phyloP scores from a whole-genome alignment of 495 filamentous ascomycete genomes.

The Penicillium flavigenum region DNA sequence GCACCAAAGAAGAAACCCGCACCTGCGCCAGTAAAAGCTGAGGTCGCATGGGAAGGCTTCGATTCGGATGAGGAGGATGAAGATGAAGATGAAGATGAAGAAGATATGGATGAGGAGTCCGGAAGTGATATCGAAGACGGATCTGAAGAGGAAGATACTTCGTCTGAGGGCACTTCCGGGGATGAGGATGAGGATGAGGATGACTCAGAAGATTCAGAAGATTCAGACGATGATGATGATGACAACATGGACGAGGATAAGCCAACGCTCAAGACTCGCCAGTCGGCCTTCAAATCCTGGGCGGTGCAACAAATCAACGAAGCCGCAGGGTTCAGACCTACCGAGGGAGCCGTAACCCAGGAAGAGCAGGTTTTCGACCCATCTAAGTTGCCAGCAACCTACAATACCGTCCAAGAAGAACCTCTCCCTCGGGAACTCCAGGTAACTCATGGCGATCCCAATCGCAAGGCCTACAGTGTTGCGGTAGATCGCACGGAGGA shows the following conservation, averaged over 20 bases:
- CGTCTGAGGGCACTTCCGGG: slow-evolving; percentile 23
- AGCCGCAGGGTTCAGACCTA: slow-evolving; percentile 61
- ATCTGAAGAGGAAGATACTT: slow-evolving; percentile 22
- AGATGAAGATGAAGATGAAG: slow-evolving; percentile 14
- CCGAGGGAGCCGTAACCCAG: slow-evolving; percentile 32
- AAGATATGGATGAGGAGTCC: slow-evolving; percentile 18
- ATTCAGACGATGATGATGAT: slow-evolving; percentile 24
- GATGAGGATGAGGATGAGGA: slow-evolving; percentile 30
- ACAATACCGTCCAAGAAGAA: slow-evolving; percentile 63
- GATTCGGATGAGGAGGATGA: slow-evolving; percentile 43
- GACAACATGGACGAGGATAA: slow-evolving; percentile 41
- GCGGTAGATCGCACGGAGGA: slow-evolving; percentile 65
- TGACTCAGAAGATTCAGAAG: slow-evolving; percentile 22
- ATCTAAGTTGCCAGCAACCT: slow-evolving; percentile 32
- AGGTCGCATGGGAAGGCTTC: slow-evolving; percentile 62
- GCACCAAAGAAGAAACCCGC: slow-evolving; percentile 33
- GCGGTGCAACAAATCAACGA: slow-evolving; percentile 82
- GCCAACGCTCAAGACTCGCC: slow-evolving; percentile 41
- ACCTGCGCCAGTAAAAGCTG: slow-evolving; percentile 35
- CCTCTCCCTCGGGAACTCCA: slow-evolving; percentile 74
- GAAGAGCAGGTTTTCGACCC: slow-evolving; percentile 34
- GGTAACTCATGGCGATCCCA: slow-evolving; percentile 55
- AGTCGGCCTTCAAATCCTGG: slow-evolving; percentile 91
- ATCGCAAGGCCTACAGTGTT: slow-evolving; percentile 75
- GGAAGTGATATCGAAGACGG: slow-evolving; percentile 24